Base-by-base conservation (phyloP, 2,329 filamentous ascomycete species). In the Anthostomella pinea region DNA sequence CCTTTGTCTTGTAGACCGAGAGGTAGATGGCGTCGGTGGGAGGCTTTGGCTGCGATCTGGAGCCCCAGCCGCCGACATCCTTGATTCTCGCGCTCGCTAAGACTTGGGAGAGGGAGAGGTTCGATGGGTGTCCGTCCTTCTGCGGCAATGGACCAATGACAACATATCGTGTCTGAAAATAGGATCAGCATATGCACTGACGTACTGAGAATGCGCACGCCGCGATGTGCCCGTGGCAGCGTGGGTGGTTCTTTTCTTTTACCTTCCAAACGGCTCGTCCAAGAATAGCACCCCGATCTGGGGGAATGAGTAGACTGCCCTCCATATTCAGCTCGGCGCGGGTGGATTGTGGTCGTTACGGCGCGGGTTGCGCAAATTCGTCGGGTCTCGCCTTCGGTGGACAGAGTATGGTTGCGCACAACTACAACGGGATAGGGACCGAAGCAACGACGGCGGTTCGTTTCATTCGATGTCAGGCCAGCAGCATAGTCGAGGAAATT, bases 1-100 rank as follows among this genome's bases (percentile, higher is more conserved):
- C 75, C 66, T 74, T 78, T 48, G 66, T 59, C 52, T 81, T 81
- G 61, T 72, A 80, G 18, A 80, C 64, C 21, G 70, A 70, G 13
- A 80, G 60, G 40, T 66, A 73, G 35, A 68, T 62, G 41, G 66
- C 64, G 33, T 76, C 73, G 19, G 59, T 36, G 39, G 55, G 39
- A 19, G 48, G 35, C 41, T 55, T 66, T 30, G 57, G 47, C 25
- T 59, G 57, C 21, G 55, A 41, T 43, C 64, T 72, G 21, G 64
- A 57, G 9, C 56, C 58, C 24, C 66, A 51, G 30, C 47, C 43
- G 11, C 62, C 60, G 43, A 58, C 62, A 43, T 57, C 58, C 46
- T 57, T 65, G 45, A 59, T 59, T 30, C 64, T 66, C 34, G 58
- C 60, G 39, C 59, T 59, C n/a, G 62, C 62, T 14, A 64, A 46